Conservation (phyloP, 352 stramenopile genomes). For the Pythium grandisporangium region DNA sequence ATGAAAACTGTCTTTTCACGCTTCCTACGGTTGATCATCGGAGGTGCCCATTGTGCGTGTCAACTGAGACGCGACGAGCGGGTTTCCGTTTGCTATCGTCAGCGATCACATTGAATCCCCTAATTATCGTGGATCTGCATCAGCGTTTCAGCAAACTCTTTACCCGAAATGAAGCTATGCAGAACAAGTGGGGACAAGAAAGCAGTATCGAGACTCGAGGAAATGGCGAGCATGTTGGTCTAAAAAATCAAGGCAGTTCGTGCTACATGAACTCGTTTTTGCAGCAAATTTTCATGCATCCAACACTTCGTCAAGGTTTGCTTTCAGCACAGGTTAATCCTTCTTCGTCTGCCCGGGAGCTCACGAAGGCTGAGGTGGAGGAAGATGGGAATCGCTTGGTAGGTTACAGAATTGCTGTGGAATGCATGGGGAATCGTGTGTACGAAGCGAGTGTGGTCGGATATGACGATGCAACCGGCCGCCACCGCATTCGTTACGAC, state of each 20-base stretch:
- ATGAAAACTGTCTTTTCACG: constrained; percentile 80
- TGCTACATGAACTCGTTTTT: constrained; percentile 99
- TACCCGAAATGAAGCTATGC: constrained; percentile 41
- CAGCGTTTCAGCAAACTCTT: constrained; percentile 51
- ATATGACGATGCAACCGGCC: constrained; percentile 73
- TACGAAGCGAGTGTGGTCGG: constrained; percentile 90
- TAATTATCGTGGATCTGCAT: constrained; percentile 53
- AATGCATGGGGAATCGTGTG: constrained; percentile 89
- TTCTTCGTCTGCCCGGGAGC: constrained; percentile 40
- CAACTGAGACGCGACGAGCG: constrained; percentile 62
- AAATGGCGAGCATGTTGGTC: constrained; percentile 82
- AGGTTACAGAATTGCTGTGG: constrained; percentile 83
- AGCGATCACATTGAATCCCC: constrained; percentile 56
- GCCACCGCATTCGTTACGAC: constrained; percentile 83
- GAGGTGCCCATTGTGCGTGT: constrained; percentile 65
- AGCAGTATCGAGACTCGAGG: constrained; percentile 73
- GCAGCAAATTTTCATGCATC: constrained; percentile 95
- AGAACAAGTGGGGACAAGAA: constrained; percentile 77
- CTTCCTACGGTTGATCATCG: constrained; percentile 52
- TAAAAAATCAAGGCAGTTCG: constrained; percentile 99
- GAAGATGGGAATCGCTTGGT: constrained; percentile 63
- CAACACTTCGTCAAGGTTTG: constrained; percentile 68
- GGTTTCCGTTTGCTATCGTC: constrained; percentile 78
- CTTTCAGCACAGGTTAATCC: constrained; percentile 59
- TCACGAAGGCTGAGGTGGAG: constrained; percentile 87